phyloP scores from a whole-genome alignment of 805 yeast species.

The Pachysolen tannophilus region DNA sequence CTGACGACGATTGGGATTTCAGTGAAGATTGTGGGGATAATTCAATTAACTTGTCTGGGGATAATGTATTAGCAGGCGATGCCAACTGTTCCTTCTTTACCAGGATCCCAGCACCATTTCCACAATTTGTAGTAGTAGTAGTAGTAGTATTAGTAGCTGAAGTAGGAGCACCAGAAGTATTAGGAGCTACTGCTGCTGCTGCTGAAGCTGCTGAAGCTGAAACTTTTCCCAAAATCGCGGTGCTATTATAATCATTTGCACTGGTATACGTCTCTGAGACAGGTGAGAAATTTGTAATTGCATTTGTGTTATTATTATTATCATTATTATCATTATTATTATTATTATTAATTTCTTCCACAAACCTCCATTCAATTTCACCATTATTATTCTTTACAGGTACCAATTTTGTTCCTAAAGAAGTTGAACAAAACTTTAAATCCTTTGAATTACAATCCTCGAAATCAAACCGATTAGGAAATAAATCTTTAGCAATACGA shows the following conservation, averaged over 20 bases:
- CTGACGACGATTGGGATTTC: slow-evolving; percentile 18
- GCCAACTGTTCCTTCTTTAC: slow-evolving; percentile 7
- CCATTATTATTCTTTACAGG: slow-evolving; percentile 46
- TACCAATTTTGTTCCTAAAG: slow-evolving; percentile 37
- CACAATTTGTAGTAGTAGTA: neutral
- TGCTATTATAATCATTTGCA: neutral
- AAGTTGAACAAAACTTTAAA: slow-evolving; percentile 37
- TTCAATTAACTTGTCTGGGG: slow-evolving; percentile 11
- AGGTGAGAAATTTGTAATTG: slow-evolving; percentile 1
- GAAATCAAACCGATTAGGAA: slow-evolving; percentile 1
- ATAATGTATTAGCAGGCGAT: slow-evolving; percentile 9
- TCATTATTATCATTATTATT: slow-evolving; percentile 1
- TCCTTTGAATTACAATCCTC: slow-evolving; percentile 8
- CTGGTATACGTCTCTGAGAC: slow-evolving; percentile 12
- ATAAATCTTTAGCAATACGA: slow-evolving; percentile 2
- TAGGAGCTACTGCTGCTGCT: too few relatives aligned
- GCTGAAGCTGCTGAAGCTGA: too few relatives aligned
- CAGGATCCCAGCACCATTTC: neutral
- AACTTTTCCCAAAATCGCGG: neutral
- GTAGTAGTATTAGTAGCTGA: too few relatives aligned
- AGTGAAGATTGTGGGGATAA: slow-evolving; percentile 26
- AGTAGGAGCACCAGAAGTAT: too few relatives aligned
- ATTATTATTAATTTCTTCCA: slow-evolving; percentile 22
- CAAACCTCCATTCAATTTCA: slow-evolving; percentile 49
- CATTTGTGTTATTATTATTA: slow-evolving; percentile 14